Percentiles rank a stretch among this genome's conserved stretches.
These are phyloP conservation scores for Excoecaria cochinchinensis DNA, from an alignment of 345 rosid genomes.

Conservation along the genomic window DNA sequence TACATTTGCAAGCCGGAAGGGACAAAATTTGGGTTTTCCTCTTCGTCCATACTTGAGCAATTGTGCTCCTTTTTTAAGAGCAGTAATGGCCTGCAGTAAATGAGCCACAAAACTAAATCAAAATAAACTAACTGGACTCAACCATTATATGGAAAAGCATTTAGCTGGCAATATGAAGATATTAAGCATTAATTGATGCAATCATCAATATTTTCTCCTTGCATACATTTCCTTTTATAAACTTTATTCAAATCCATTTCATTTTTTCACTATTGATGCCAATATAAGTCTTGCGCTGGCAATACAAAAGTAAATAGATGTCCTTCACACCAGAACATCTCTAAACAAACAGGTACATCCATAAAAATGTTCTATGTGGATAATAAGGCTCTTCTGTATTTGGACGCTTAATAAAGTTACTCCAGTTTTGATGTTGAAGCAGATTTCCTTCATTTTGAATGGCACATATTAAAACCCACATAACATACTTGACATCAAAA, in stretches of 20 bases:
- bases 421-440: background rate
- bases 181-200: background rate
- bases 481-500: background rate
- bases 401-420: background rate
- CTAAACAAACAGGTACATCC: background rate
- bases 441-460: too few relatives aligned
- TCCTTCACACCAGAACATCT: background rate
- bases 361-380: background rate
- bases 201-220: background rate
- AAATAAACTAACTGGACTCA: background rate
- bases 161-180: background rate
- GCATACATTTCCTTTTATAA: background rate
- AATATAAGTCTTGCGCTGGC: background rate
- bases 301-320: background rate
- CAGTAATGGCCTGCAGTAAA: slow-evolving; percentile 21
- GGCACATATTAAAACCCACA: background rate
- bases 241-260: background rate
- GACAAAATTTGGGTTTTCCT: slow-evolving; percentile 31
- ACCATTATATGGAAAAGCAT: background rate
- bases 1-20: slow-evolving; percentile 28
- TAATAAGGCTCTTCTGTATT: background rate
- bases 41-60: slow-evolving; percentile 31
- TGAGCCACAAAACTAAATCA: background rate
- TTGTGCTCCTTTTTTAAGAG: slow-evolving; percentile 28
- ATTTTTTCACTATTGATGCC: background rate